Evolutionary conservation across 202 grass and related monocot species (phyloP), one percentile per base, ranked within the genome.

Genomic region (Carex arenaria): DNA sequence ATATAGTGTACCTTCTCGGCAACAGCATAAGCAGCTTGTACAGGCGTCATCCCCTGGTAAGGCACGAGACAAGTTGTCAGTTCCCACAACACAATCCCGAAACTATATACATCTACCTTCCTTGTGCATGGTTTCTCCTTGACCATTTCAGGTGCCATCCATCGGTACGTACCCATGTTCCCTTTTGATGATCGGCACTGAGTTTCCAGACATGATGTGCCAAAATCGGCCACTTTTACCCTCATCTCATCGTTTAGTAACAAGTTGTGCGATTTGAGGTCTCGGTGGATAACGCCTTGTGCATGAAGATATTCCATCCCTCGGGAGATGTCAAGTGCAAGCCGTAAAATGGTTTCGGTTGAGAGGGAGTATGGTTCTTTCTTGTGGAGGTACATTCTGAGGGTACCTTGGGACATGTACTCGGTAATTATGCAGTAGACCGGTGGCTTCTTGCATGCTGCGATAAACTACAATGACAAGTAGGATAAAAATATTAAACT

Each of bases 371-470:
- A 96, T 0, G 96, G 96, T 82, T 96, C 73, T 89, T 99, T 99
- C 87, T 99, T 99, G 91, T 99, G 92, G 14, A 96, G 93, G 84
- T 99, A 99, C 96, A 99, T 96, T 83, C 96, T 45, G 45, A 99
- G 91, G 64, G 96, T 99, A 26, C 96, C 96, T 87, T 99, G 96
- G 18, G 96, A 96, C 96, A 99, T 99, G 91, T 99, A 99, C 85
- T 99, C 96, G 0, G 93, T 99, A 71, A 99, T 99, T 81, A 99
- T 96, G 84, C 91, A 99, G 89, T 96, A 96, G 60, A 99, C 96
- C 2, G 96, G 96, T 13, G 96, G 96, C 79, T 96, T 96, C 91
- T 92, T 96, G 93, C 78, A 81, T 60, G 96, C 96, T 55, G 96
- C 96, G 51, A 99, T 94, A 84, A 99, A 99, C 93, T 96, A 88